A percentile compares a stretch with the other conserved stretches of the same genome.
phyloP scores from a whole-genome alignment of 768 basidiomycete genomes.

The Amanita rubescens region DNA sequence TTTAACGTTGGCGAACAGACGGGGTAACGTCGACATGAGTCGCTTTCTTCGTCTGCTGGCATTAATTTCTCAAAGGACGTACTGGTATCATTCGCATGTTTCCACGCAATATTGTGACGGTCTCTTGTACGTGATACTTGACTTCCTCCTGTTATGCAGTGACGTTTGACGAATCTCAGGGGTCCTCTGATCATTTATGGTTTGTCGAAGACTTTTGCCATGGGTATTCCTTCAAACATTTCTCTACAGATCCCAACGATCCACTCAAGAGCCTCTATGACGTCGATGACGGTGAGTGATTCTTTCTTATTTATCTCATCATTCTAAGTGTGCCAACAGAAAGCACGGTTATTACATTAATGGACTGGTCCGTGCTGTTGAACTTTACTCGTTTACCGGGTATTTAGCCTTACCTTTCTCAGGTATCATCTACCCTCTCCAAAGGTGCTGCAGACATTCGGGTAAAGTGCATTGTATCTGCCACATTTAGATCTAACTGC shows the following conservation, averaged over 20 bases:
- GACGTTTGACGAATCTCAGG: conserved; percentile 31
- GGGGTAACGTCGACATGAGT: not conserved
- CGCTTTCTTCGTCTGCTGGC: not conserved
- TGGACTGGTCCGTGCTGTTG: conserved; percentile 19
- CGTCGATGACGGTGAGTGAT: conserved; percentile 33
- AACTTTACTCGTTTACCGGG: not conserved
- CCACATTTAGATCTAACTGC: not conserved
- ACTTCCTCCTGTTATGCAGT: conserved; percentile 10
- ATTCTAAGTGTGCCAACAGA: conserved; percentile 7
- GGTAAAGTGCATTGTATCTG: not conserved
- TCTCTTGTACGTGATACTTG: conserved; percentile 14
- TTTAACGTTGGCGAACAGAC: conserved; percentile 5
- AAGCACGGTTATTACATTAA: conserved; percentile 19
- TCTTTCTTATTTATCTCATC: conserved; percentile 12
- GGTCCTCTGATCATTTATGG: conserved; percentile 31
- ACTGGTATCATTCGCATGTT: conserved; percentile 18
- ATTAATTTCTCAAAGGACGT: conserved; percentile 12
- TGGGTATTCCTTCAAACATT: too few relatives aligned
- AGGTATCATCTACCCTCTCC: conserved; percentile 9
- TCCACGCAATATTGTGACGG: conserved; percentile 13
- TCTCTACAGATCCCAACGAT: conserved; percentile 19
- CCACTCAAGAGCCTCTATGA: conserved; percentile 21
- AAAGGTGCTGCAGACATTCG: not conserved
- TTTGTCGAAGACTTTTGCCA: conserved; percentile 16
- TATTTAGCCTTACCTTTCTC: not conserved